A percentile compares a stretch with the other conserved stretches of the same genome.
phyloP scores from a whole-genome alignment of 805 yeast genomes.

The Wickerhamomyces bisporus region DNA sequence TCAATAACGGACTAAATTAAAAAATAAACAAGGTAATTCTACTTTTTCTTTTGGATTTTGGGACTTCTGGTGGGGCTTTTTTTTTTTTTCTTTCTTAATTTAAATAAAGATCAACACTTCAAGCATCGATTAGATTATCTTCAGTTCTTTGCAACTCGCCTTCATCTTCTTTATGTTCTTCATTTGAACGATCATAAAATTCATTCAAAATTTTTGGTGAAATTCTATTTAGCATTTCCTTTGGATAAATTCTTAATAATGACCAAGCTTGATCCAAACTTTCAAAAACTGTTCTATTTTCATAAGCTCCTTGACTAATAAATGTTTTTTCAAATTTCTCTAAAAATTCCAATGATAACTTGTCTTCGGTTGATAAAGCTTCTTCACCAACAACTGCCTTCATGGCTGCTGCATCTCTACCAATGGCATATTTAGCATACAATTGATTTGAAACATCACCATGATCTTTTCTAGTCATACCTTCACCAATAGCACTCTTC shows the following conservation, averaged over 20 bases:
- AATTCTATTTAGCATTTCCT: conserved; percentile 96
- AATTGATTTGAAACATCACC: conserved; percentile 99
- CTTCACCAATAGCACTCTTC: conserved; percentile 99
- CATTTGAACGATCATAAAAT: conserved; percentile 86
- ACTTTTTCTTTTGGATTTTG: too few relatives aligned
- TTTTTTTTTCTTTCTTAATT: not conserved
- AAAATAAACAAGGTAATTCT: too few relatives aligned
- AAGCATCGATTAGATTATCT: conserved; percentile 33
- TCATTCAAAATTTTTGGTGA: conserved; percentile 95
- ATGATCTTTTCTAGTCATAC: conserved; percentile 99
- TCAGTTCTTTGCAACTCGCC: conserved; percentile 30
- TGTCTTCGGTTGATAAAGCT: conserved; percentile 96
- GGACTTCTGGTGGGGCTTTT: too few relatives aligned
- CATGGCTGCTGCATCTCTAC: conserved; percentile 99
- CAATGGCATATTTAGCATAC: conserved; percentile 98
- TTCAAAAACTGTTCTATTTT: conserved; percentile 90
- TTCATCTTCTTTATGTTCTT: conserved; percentile 48
- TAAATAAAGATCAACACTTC: not conserved
- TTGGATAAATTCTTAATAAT: conserved; percentile 95
- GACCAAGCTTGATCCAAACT: conserved; percentile 98
- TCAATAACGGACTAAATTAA: too few relatives aligned
- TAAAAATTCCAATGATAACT: conserved; percentile 92
- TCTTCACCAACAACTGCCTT: conserved; percentile 99
- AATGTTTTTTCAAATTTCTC: conserved; percentile 97
- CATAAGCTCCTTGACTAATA: conserved; percentile 95